Evolutionary conservation across 83 land plant species (phyloP), one percentile per base, ranked within the genome.

Genomic region (Diphasiastrum complanatum): DNA sequence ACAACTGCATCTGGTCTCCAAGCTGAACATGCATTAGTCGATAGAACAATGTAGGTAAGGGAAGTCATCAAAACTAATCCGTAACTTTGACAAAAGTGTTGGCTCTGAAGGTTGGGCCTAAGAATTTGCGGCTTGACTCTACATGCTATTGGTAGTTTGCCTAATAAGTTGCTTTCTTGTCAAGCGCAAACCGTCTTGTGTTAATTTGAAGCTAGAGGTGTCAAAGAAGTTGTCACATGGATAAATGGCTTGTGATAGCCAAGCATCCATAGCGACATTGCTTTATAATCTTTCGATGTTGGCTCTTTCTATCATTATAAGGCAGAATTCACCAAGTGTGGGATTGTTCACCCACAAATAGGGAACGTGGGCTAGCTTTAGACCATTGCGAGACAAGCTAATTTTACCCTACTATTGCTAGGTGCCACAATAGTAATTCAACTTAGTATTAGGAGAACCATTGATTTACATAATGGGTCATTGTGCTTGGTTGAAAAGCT

Each of bases 181-280:
- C n/a, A n/a, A n/a, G n/a, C n/a, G n/a, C n/a, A n/a, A n/a, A n/a
- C n/a, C n/a, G n/a, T n/a, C n/a, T n/a, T n/a, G n/a, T n/a, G n/a
- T n/a, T n/a, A 55, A 55, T 49, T 71, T 64, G 60, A 64, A 71
- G 68, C 65, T 67, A 67, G 70, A 67, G 70, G 64, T 67, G 70
- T 74, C 77, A 65, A 29, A 35, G 33, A 58, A 45, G 64, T 58
- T 67, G 58, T 38, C 64, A 46, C 64, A 47, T 0, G 63, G 65
- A 59, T 67, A 51, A 67, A 24, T 58, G 28, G 71, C 71, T 67
- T 67, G 54, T 67, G 71, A 63, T 25, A 59, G 65, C 52, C 67
- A 71, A 71, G 74, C 54, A 56, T 72, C 58, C 75, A 65, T 47
- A 72, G 75, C 69, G 63, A 72, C 69, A 18, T 72, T 63, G 47